These are phyloP conservation scores for Brachypodium distachyon DNA, from an alignment of 202 grass and related monocot genomes.

Conservation along the genomic window DNA sequence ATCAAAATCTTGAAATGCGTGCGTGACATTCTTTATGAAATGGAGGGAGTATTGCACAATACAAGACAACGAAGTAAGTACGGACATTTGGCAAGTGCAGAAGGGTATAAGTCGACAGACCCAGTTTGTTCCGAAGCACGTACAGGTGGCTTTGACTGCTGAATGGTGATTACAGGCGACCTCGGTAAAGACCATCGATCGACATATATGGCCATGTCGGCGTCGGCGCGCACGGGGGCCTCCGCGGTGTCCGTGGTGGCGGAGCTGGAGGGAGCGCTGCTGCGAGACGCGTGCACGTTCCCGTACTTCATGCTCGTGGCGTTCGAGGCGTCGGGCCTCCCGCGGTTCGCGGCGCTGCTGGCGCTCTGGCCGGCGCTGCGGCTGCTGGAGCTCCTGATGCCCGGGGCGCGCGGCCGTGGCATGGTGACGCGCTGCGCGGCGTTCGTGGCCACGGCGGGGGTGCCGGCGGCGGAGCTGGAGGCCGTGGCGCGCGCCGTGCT, in stretches of 20 bases:
- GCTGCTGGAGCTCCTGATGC: constrained; percentile 18
- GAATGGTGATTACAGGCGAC: no score
- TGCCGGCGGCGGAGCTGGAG: constrained; percentile 48
- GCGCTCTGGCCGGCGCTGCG: constrained; percentile 51
- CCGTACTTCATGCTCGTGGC: constrained; percentile 85
- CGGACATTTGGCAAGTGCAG: no score
- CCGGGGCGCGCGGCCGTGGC: not conserved
- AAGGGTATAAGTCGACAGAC: no score
- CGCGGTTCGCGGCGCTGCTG: constrained; percentile 57
- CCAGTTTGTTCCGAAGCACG: no score
- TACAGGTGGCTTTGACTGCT: no score
- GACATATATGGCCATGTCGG: not conserved
- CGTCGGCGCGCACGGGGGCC: no score
- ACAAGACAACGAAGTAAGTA: no score
- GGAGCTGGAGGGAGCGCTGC: constrained; percentile 69
- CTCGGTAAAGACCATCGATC: not conserved
- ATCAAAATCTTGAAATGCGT: no score
- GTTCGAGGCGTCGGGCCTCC: constrained; percentile 60
- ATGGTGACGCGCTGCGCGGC: constrained; percentile 38
- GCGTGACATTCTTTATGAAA: no score
- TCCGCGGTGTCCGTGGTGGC: constrained; percentile 32
- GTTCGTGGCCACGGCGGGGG: constrained; percentile 49
- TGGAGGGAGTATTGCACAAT: no score
- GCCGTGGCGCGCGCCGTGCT: constrained; percentile 74
- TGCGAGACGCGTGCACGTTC: constrained; percentile 45